phyloP scores from a whole-genome alignment of 768 basidiomycete species.

The Russula compacta region DNA sequence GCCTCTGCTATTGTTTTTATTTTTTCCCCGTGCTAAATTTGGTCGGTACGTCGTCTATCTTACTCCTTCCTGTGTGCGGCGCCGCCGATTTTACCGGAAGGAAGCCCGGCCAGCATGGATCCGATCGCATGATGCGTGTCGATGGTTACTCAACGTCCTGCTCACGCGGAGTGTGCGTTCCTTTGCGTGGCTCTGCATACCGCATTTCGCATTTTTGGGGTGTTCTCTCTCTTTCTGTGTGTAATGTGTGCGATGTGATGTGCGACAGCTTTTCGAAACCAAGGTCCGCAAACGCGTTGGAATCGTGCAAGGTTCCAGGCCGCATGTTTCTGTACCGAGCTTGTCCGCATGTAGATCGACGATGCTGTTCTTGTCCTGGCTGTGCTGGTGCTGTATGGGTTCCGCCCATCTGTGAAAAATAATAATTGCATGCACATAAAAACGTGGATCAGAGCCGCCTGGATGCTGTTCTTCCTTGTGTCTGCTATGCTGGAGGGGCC shows the following conservation, averaged over 20 bases:
- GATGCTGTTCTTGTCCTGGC: not conserved
- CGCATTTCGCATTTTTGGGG: not conserved
- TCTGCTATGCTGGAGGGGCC: not conserved
- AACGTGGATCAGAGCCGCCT: conserved; percentile 11
- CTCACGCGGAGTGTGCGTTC: not conserved
- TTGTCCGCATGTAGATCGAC: conserved; percentile 9
- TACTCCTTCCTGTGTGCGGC: not conserved
- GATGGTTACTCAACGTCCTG: not conserved
- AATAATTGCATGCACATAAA: not conserved
- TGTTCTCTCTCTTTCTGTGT: not conserved
- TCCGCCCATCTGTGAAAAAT: not conserved
- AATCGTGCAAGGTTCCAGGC: not conserved
- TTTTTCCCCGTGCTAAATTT: not conserved
- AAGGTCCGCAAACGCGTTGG: conserved; percentile 5
- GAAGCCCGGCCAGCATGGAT: not conserved
- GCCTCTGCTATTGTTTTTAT: not conserved
- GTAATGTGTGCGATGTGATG: not conserved
- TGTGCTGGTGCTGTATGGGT: not conserved
- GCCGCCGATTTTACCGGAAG: conserved; percentile 2
- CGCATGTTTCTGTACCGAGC: conserved; percentile 2
- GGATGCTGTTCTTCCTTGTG: not conserved
- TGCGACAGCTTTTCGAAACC: conserved; percentile 6
- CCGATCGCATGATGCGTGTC: not conserved
- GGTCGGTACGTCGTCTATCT: not conserved
- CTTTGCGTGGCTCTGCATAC: too few relatives aligned